Evolutionary conservation across 2,329 filamentous ascomycete genomes (phyloP), one percentile per base, ranked within the genome.

Genomic region (Lachnellula hyalina): DNA sequence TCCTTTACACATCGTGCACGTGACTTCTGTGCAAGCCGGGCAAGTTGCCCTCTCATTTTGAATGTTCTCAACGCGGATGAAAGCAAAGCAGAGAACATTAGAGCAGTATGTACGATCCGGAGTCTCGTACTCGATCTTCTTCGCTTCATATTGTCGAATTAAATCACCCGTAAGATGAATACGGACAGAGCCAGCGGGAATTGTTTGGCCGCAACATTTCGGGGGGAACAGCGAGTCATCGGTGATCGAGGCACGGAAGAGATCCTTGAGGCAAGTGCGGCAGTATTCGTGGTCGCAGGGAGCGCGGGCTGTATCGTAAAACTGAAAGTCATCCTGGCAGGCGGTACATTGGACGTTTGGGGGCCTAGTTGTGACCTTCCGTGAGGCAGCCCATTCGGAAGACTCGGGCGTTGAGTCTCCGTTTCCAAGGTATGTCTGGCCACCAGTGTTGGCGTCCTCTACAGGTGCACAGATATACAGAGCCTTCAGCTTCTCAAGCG

Each of bases 201-300:
- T 77, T 0, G 64, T 54, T 25, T 74, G 59, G 0, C 61, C 55
- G 61, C 81, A 84, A 67, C 81, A 85, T 1, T 72, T 71, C 0
- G 81, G 80, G 0, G 81, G 82, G 54, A 82, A 85, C 0, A 80
- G 61, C 0, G 73, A 70, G 53, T 84, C 77, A 56, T 83, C 77
- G 0, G 54, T 67, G 21, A 78, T 70, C 0, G 77, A 71, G 0
- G 63, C 52, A 1, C 56, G n/a, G 63, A 84, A 79, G 0, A 83
- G 71, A 0, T 57, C 53, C 2, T 61, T 61, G 0, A 84, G 59
- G 61, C 82, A 85, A 1, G 57, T 58, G 0, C 64, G 63, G 60
- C 82, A 85, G 65, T 83, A 85, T 2, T 73, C 61, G 57, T 85
- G 78, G 0, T 64, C 9, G 65, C 80, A 72, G 23, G 74, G 67